Conservation (phyloP, 768 basidiomycete species). For the Lactifluus echinatus region DNA sequence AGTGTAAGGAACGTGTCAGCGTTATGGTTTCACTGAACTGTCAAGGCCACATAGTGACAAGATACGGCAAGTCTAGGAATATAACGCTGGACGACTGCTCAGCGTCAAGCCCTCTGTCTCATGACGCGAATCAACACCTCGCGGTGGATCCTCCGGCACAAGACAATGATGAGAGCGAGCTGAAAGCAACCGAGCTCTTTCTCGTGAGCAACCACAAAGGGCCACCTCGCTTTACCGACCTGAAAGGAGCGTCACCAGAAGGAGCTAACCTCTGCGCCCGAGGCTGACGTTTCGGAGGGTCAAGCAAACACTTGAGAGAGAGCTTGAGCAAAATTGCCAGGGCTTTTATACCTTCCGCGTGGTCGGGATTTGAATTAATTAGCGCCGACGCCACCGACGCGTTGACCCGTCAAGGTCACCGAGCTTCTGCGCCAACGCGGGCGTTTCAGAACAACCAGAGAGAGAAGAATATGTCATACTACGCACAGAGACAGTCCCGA, state of each 20-base stretch:
- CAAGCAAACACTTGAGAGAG: slow-evolving; percentile 53
- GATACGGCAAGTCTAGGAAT: slow-evolving; percentile 76
- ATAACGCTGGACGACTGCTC: slow-evolving; percentile 52
- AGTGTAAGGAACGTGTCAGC: slow-evolving; percentile 38
- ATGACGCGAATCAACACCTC: slow-evolving; percentile 46
- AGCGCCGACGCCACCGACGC: slow-evolving; percentile 25
- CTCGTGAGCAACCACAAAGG: slow-evolving; percentile 43
- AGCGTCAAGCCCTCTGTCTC: slow-evolving; percentile 35
- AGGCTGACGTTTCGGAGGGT: slow-evolving; percentile 57
- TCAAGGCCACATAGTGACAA: slow-evolving; percentile 74
- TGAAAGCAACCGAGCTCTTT: slow-evolving; percentile 28
- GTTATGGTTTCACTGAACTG: slow-evolving; percentile 79
- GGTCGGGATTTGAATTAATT: slow-evolving; percentile 20
- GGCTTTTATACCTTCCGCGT: slow-evolving; percentile 21
- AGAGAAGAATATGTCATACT: slow-evolving; percentile 9
- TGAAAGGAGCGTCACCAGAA: slow-evolving; percentile 58
- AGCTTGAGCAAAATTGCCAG: slow-evolving; percentile 21
- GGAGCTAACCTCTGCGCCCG: slow-evolving; percentile 40
- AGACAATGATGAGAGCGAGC: slow-evolving; percentile 31
- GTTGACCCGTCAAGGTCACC: no score
- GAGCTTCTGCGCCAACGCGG: neutral
- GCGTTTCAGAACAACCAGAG: no score
- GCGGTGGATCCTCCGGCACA: slow-evolving; percentile 38
- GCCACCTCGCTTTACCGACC: slow-evolving; percentile 75
- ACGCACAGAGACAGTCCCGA: slow-evolving; percentile 32